Evolutionary conservation across 2,329 filamentous ascomycete species (phyloP).

Genomic region (Aspergillus jensenii): DNA sequence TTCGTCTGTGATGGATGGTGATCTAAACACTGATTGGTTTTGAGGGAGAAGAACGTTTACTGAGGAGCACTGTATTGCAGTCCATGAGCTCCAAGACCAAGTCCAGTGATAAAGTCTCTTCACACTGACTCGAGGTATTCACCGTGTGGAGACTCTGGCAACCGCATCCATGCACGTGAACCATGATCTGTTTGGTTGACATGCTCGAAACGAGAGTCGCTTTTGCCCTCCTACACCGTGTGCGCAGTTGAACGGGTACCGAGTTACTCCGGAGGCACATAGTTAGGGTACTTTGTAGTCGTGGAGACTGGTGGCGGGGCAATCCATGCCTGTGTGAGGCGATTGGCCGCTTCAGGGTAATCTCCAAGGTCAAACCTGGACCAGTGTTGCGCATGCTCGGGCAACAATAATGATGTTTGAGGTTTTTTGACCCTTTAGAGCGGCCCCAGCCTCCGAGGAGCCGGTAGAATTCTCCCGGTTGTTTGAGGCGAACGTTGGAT

Average conservation of each 20-base stretch:
- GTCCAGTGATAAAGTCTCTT: not conserved
- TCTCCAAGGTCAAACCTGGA: not conserved
- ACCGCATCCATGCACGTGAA: conserved; percentile 15
- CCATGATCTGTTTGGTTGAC: not conserved
- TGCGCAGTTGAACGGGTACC: not conserved
- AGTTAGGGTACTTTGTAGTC: conserved; percentile 1
- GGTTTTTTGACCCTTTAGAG: not conserved
- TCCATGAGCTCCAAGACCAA: conserved; percentile 2
- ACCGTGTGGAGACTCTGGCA: conserved; percentile 1
- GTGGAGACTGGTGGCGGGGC: not conserved
- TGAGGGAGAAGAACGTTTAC: conserved; percentile 1
- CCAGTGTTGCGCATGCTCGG: not conserved
- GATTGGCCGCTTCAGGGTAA: not conserved
- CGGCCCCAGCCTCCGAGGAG: conserved; percentile 5
- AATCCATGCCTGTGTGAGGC: not conserved
- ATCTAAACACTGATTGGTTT: conserved; percentile 16
- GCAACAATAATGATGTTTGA: not conserved
- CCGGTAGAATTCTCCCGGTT: conserved; percentile 4
- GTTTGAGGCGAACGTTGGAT: conserved; percentile 11
- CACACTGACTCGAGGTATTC: not conserved
- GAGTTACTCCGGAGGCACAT: not conserved
- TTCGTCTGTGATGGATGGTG: conserved; percentile 7
- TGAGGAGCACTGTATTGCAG: not conserved
- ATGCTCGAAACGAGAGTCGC: not conserved
- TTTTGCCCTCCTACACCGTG: not conserved